Base-by-base conservation (phyloP, 129 eudicot species). In the Heracleum sosnowskyi region DNA sequence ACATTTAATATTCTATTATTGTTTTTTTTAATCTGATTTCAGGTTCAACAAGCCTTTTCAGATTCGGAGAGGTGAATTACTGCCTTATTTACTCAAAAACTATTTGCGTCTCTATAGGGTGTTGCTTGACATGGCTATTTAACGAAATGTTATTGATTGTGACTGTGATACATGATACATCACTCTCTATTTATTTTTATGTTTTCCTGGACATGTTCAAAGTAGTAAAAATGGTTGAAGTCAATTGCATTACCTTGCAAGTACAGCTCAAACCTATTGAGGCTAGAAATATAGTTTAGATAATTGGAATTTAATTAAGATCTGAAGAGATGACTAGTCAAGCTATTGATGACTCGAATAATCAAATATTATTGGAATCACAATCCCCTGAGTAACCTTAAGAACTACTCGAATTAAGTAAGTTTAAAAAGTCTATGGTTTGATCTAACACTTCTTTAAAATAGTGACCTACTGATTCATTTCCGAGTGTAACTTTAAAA, bases 21-120 rank as follows among this genome's bases (percentile, higher is more conserved):
- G 18, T n/a, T n/a, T 53, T 29, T 46, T 0, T 40, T 76, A 76
- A 62, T 82, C 75, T 37, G 11, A 53, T 37, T 37, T 24, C 87
- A 93, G 98, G 97, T 89, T 84, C 98, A 93, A 85, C 97, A 89
- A 71, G 96, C 89, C 17, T 93, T 93, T 77, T 85, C 97, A 68
- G 92, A 81, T 74, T 81, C 89, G 77, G 98, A 93, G 86, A 93
- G 97, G 98, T 93, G 79, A 53, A 33, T 46, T 77, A 55, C 76
- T 79, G 78, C 44, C 41, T 60, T 60, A 39, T 29, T 66, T 66
- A 66, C 72, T 16, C 3, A n/a, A 26, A 5, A 66, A 3, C 29
- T 8, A 7, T 44, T 0, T 10, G 0, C 11, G 68, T 60, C 68
- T 10, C 17, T 60, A n/a, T 60, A 60, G 9, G 33, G 3, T 60